These are phyloP conservation scores for Phytophthora hibernalis DNA, from an alignment of 352 stramenopile species.

Conservation along the genomic window DNA sequence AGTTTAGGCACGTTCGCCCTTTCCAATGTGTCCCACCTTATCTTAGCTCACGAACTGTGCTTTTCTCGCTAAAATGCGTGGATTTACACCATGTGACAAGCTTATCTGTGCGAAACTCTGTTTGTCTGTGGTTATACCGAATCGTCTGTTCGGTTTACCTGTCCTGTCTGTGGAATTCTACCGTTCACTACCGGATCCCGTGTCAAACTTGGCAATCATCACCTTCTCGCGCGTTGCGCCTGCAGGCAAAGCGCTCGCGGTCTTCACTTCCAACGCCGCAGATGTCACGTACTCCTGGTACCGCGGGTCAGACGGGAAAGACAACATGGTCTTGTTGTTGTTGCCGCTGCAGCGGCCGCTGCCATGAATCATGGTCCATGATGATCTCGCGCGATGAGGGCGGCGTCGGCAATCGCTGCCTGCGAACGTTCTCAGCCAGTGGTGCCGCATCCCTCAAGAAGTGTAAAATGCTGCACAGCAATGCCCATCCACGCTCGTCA, in stretches of 20 bases:
- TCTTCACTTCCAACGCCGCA: constrained; percentile 19
- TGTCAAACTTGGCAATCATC: constrained; percentile 11
- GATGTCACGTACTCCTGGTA: constrained; percentile 28
- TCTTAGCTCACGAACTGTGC: too few relatives aligned
- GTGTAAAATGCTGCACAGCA: constrained; percentile 10
- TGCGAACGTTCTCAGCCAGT: constrained; percentile 21
- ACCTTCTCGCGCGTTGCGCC: background rate
- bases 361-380: too few relatives aligned
- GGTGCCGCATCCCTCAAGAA: background rate
- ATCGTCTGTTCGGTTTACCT: too few relatives aligned
- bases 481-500: background rate
- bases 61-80: too few relatives aligned
- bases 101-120: too few relatives aligned
- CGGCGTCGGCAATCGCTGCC: constrained; percentile 13
- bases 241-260: constrained; percentile 32
- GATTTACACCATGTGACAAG: too few relatives aligned
- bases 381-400: constrained; percentile 11
- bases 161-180: too few relatives aligned
- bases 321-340: constrained; percentile 15
- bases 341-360: too few relatives aligned
- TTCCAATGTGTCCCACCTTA: too few relatives aligned
- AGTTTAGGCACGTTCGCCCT: too few relatives aligned
- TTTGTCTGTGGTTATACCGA: too few relatives aligned
- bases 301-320: constrained; percentile 23
- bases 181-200: too few relatives aligned